A percentile compares a stretch with the other conserved stretches of the same genome.
These are phyloP conservation scores for Annulohypoxylon bovei DNA, from an alignment of 495 filamentous ascomycete genomes.

Conservation along the genomic window DNA sequence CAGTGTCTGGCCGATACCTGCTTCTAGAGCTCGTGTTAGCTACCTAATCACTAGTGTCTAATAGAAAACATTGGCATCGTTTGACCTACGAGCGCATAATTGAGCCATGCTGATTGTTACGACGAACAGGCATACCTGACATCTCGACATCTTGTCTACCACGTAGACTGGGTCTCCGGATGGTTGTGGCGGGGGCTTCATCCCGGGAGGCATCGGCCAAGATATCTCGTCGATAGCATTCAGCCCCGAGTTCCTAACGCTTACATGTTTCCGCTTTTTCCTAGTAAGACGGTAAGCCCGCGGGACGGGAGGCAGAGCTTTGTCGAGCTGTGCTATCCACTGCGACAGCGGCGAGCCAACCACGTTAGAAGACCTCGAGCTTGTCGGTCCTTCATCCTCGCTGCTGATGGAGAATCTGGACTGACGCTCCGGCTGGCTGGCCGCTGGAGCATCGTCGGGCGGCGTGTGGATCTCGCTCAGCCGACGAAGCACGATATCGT, in stretches of 20 bases:
- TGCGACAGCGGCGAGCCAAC: constrained; percentile 9
- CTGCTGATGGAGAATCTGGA: constrained; percentile 42
- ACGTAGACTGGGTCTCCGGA: background rate
- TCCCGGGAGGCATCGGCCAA: constrained; percentile 33
- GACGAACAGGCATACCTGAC: constrained; percentile 28
- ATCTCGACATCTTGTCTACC: constrained; percentile 18
- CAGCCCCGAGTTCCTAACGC: constrained; percentile 18
- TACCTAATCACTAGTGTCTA: too few species aligned
- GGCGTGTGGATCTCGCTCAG: constrained; percentile 20
- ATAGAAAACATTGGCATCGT: background rate
- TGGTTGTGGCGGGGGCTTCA: background rate
- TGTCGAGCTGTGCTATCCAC: background rate
- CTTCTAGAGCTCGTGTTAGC: constrained; percentile 63
- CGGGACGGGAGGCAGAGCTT: constrained; percentile 29
- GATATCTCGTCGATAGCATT: constrained; percentile 32
- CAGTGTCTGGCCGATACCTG: constrained; percentile 51
- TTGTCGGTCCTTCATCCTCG: constrained; percentile 19
- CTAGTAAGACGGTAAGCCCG: constrained; percentile 14
- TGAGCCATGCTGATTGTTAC: constrained; percentile 45
- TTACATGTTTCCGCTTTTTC: constrained; percentile 21
- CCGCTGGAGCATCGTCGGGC: background rate
- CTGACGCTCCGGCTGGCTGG: background rate
- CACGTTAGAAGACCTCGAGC: constrained; percentile 18
- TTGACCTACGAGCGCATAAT: constrained; percentile 42
- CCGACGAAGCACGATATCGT: constrained; percentile 27